Base-by-base conservation (phyloP, 305 asterid genomes). In the Plantago coronopus region DNA sequence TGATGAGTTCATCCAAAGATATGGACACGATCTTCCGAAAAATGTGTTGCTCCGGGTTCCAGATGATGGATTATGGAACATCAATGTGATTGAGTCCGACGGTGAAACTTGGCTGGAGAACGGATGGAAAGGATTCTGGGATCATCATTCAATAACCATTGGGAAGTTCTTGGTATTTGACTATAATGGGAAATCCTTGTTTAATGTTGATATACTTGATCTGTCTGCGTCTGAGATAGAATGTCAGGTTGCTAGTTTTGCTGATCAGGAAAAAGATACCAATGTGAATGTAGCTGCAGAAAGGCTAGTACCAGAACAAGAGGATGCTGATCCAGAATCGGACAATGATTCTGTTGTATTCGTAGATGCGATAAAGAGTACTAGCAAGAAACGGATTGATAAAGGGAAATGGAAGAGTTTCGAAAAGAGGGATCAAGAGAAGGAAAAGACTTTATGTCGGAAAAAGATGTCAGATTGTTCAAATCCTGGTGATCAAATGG, bases 141-240 rank as follows among this genome's bases (percentile, higher is more conserved):
- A 59, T 5, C 59, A 21, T 56, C 63, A 50, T 50, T 70, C 76
- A 0, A 20, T 71, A 13, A 25, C 37, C 17, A 17, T 54, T 4
- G 77, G 68, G 6, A 18, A 76, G 22, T 48, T 76, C n/a, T 20
- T 79, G 17, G n/a, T 66, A 4, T 73, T 79, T 40, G 43, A 61
- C 17, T 73, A 66, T 11, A 38, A 38, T 27, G 18, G 42, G 2
- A 68, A 51, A 20, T 66, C 74, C 11, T 37, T n/a, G 7, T 79
- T 79, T 43, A 13, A 57, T 63, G 86, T 82, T 40, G 8, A 44
- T 11, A 65, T 79, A 46, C 78, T 64, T 67, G 74, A 74, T 38
- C 29, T 17, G 2, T 49, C 60, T 50, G 79, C 73, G 46, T 14
- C 62, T 0, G 85, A 73, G 67, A 66, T 68, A 14, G 65, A 62